Percentiles rank a stretch among this genome's conserved stretches.
Conservation (phyloP, 176 grass and related monocot species). For the Carex scoparia region DNA sequence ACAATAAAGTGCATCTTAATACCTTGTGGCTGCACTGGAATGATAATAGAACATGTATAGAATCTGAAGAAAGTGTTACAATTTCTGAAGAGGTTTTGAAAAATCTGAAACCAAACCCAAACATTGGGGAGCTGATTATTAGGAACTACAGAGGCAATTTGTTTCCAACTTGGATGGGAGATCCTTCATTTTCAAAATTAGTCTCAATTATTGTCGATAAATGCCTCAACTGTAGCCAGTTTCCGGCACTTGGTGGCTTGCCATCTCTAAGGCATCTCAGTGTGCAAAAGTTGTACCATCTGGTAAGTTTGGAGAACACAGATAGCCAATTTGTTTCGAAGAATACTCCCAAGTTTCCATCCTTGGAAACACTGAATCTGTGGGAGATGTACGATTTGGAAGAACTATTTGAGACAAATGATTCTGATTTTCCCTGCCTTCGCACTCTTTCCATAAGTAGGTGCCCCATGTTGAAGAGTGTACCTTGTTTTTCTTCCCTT, state of each 20-base stretch:
- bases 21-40: too few species aligned
- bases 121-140: conserved; percentile 15
- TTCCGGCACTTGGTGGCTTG: conserved; percentile 19
- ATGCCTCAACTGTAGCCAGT: conserved; percentile 24
- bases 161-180: conserved; percentile 31
- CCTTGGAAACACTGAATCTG: not conserved
- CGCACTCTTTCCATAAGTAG: not conserved
- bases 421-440: not conserved
- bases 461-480: not conserved
- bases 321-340: too few species aligned
- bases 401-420: too few species aligned
- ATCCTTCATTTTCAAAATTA: conserved; percentile 14
- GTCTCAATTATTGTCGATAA: conserved; percentile 18
- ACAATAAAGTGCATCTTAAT: too few species aligned
- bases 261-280: conserved; percentile 23
- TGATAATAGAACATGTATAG: too few species aligned
- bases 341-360: not conserved
- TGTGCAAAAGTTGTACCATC: conserved; percentile 9
- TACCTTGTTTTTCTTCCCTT: not conserved
- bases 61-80: too few species aligned
- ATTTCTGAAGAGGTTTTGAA: too few species aligned
- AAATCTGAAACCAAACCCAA: too few species aligned
- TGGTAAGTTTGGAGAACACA: too few species aligned
- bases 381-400: not conserved
- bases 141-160: conserved; percentile 19